Conservation (phyloP, 345 rosid genomes). For the Citrus mangshanensis region DNA sequence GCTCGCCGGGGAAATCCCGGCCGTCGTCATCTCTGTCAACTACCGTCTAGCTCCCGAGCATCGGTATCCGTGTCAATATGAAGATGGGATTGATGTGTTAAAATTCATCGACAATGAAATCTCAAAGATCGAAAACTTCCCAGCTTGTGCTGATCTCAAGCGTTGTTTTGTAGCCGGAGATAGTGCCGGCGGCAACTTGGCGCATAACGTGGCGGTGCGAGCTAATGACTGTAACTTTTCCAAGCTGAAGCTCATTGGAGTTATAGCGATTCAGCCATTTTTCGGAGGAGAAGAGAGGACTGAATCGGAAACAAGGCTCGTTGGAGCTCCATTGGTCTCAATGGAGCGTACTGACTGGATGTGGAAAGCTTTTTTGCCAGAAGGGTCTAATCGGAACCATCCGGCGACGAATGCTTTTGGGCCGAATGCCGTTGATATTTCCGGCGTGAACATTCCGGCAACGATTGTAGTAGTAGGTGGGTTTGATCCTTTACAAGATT, state of each 20-base stretch:
- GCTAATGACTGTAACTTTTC: neutral
- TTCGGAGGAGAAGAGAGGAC: slow-evolving; percentile 29
- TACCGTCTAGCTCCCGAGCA: slow-evolving; percentile 26
- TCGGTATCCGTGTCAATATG: slow-evolving; percentile 24
- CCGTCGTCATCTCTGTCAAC: slow-evolving; percentile 1
- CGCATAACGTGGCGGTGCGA: slow-evolving; percentile 22
- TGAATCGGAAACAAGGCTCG: slow-evolving; percentile 12
- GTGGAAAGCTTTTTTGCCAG: slow-evolving; percentile 18
- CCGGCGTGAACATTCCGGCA: slow-evolving; percentile 4
- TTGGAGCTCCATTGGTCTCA: neutral
- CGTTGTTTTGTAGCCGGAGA: slow-evolving; percentile 26
- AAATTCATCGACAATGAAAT: neutral
- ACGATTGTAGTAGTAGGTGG: slow-evolving; percentile 8
- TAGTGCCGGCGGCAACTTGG: slow-evolving; percentile 33
- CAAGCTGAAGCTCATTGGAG: slow-evolving; percentile 9
- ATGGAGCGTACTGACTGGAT: neutral
- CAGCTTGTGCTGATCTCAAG: neutral
- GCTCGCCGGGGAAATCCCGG: slow-evolving; percentile 1
- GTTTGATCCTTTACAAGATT: slow-evolving; percentile 26
- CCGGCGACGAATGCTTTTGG: neutral
- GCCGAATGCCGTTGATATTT: neutral
- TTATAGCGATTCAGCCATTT: slow-evolving; percentile 25
- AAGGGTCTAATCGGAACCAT: slow-evolving; percentile 16
- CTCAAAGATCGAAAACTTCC: neutral
- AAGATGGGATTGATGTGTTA: slow-evolving; percentile 2